Evolutionary conservation across 176 grass and related monocot species (phyloP), one percentile per base, ranked within the genome.

Genomic region (sorghum (Sorghum bicolor)): DNA sequence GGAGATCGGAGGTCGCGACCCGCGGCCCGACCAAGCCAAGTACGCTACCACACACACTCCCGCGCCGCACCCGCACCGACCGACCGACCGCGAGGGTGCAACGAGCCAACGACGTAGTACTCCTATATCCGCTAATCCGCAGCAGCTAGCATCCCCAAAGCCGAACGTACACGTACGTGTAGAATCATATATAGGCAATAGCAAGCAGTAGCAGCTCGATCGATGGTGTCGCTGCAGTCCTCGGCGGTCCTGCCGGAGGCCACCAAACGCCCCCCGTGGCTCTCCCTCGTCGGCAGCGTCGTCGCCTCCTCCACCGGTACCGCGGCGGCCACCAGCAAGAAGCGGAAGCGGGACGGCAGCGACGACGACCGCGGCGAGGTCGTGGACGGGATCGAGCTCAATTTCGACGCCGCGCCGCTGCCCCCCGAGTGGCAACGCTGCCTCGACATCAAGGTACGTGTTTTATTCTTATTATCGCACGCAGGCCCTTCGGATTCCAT

Each of bases 351-450:
- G 44, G 82, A 80, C 9, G 89, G 25, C 2, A 36, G 31, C 20
- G 77, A n/a, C 2, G 64, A 19, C 13, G 72, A 10, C 83, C 38
- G 67, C 53, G 5, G 74, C 22, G 64, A 93, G 72, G 63, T 37
- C 33, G 79, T 58, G 2, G 82, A 74, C 22, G 92, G 91, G 33
- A 88, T 94, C 70, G 94, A 97, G 75, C 92, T 97, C 79, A 81
- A 87, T 70, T 91, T 97, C 79, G 94, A 92, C 63, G 86, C 86
- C 72, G 77, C 92, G 32, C 86, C 89, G 34, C 88, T 97, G 36
- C 94, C 94, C 0, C 61, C 88, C 74, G 94, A 97, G 77, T 97
- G 94, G 94, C 92, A 97, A n/a, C 90, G 92, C 74, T 97, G 94
- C 88, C 94, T 97, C 80, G 94, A 97, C 87, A 97, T 97, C 77